phyloP scores from a whole-genome alignment of 2,329 filamentous ascomycete species.

The Monosporascus cannonballus region DNA sequence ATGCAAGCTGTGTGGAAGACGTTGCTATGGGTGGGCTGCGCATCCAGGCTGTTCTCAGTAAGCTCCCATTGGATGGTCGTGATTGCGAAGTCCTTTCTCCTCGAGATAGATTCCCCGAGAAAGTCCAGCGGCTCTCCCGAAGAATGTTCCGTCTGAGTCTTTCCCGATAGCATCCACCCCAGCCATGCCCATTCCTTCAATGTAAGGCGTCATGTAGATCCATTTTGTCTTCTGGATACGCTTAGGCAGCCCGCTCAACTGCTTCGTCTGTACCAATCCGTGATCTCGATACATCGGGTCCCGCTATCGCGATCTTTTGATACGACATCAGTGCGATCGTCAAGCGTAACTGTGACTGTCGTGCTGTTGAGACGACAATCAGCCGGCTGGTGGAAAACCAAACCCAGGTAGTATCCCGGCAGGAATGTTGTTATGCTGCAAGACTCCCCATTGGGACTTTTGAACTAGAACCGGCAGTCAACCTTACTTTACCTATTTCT shows the following conservation, averaged over 20 bases:
- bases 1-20: conserved; percentile 22
- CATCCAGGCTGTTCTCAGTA: conserved; percentile 22
- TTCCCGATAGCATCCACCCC: conserved; percentile 16
- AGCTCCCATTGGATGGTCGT: conserved; percentile 24
- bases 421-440: conserved; percentile 11
- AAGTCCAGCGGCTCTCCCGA: conserved; percentile 18
- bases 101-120: conserved; percentile 14
- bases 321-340: conserved; percentile 18
- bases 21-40: conserved; percentile 17
- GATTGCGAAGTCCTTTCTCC: conserved; percentile 12
- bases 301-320: conserved; percentile 4
- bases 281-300: conserved; percentile 7
- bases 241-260: conserved; percentile 13
- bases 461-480: conserved; percentile 22
- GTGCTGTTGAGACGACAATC: conserved; percentile 18
- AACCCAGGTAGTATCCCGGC: conserved; percentile 22
- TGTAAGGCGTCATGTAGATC: conserved; percentile 9
- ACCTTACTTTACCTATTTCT: conserved; percentile 18
- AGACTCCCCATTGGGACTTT: conserved; percentile 23
- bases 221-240: conserved; percentile 6
- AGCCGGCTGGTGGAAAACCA: conserved; percentile 18
- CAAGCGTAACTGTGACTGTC: conserved; percentile 17
- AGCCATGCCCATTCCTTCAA: conserved; percentile 13
- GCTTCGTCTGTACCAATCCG: conserved; percentile 14
- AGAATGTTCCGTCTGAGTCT: conserved; percentile 10